phyloP scores from a whole-genome alignment of 352 stramenopile species.

The Globisporangium nunn region DNA sequence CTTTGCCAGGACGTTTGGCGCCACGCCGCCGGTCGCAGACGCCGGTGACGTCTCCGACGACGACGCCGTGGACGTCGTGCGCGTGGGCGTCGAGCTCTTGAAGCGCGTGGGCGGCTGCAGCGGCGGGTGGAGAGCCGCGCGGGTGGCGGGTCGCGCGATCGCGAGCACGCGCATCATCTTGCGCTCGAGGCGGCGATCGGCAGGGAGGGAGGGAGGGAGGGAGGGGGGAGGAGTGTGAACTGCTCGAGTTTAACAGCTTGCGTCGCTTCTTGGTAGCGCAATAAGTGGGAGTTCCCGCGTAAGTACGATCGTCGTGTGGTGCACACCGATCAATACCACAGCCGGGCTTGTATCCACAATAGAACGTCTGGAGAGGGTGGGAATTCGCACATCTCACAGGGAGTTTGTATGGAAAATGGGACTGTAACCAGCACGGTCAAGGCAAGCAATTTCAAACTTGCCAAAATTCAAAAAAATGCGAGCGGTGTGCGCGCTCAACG shows the following conservation, averaged over 20 bases:
- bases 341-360: too few species aligned
- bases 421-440: too few species aligned
- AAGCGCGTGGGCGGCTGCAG: slow-evolving; percentile 5
- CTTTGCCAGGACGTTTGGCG: slow-evolving; percentile 7
- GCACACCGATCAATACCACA: too few species aligned
- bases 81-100: slow-evolving; percentile 5
- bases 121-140: neutral
- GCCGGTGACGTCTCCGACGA: neutral
- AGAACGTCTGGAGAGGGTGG: too few species aligned
- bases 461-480: neutral
- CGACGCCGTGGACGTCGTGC: neutral
- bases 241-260: neutral
- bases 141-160: slow-evolving; percentile 4
- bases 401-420: too few species aligned
- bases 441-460: too few species aligned
- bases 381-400: too few species aligned
- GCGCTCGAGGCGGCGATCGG: too few species aligned
- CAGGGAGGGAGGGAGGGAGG: neutral
- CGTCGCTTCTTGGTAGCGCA: neutral
- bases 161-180: slow-evolving; percentile 13
- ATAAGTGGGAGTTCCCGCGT: neutral
- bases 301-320: neutral
- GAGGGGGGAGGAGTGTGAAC: neutral
- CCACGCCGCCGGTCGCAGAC: neutral
- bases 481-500: slow-evolving; percentile 24